These are phyloP conservation scores for Trichoderma sp. DNA, from an alignment of 2,329 filamentous ascomycete genomes.

Conservation along the genomic window DNA sequence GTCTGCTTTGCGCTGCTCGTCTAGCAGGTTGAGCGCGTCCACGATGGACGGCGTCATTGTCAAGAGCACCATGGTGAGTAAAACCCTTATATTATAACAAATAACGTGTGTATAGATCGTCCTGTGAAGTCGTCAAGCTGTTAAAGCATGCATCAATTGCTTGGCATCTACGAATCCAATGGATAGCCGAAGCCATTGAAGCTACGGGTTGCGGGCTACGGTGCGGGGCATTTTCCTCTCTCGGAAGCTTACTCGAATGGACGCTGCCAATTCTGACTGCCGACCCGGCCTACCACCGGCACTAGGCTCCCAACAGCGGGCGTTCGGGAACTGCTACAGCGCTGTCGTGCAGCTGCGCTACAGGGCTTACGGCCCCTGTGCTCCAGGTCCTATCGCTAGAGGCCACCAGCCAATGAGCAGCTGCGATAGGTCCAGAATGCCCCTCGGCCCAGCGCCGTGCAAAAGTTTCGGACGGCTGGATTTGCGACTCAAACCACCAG, in stretches of 20 bases:
- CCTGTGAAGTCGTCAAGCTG: neutral
- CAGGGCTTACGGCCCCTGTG: conserved; percentile 5
- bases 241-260: neutral
- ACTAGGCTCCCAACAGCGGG: neutral
- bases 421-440: neutral
- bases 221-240: neutral
- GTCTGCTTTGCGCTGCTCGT: conserved; percentile 11
- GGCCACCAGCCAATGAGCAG: conserved; percentile 10
- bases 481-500: conserved; percentile 11
- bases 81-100: neutral
- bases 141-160: neutral
- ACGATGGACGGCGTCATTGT: conserved; percentile 70
- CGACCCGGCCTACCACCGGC: neutral
- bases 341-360: conserved; percentile 6
- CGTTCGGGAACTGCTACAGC: conserved; percentile 2
- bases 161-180: neutral
- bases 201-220: neutral
- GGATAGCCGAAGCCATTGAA: neutral
- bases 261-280: neutral
- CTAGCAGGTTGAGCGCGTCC: conserved; percentile 51
- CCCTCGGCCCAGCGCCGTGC: conserved; percentile 1
- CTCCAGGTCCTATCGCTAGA: neutral
- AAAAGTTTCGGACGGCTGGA: conserved; percentile 23
- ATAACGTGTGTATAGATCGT: neutral
- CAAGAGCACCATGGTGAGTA: conserved; percentile 64